Evolutionary conservation across 31 red algal genomes (phyloP).

Genomic region (Bonnemaisonia californica): DNA sequence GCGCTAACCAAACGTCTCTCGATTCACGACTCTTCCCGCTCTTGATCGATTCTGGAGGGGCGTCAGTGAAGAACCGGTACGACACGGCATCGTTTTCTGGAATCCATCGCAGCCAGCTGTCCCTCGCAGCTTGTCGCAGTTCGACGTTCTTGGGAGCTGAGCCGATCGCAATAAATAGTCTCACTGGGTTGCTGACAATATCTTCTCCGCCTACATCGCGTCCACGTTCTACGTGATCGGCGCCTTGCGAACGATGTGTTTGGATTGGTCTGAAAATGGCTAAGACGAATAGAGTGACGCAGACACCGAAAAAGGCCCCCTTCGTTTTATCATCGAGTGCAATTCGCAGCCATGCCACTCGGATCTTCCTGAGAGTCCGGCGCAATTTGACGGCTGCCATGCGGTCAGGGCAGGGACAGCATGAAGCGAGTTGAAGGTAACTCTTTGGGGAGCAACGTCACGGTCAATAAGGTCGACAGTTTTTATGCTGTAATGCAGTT

Average conservation of each 20-base stretch:
- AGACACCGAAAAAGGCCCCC: not conserved
- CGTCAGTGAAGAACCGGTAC: slow-evolving; percentile 86
- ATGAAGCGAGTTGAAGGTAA: too few species aligned
- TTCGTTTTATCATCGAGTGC: not conserved
- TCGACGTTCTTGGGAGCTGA: slow-evolving; percentile 64
- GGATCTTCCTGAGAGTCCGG: not conserved
- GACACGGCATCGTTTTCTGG: slow-evolving; percentile 23
- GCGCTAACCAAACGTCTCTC: not conserved
- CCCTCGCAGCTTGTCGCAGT: slow-evolving; percentile 56
- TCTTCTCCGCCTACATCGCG: not conserved
- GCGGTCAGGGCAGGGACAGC: not conserved
- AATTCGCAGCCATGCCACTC: not conserved
- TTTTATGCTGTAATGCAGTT: too few species aligned
- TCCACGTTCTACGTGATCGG: too few species aligned
- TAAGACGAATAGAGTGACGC: not conserved
- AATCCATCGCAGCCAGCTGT: slow-evolving; percentile 75
- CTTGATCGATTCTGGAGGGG: not conserved
- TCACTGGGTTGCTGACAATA: not conserved
- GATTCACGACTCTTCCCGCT: not conserved
- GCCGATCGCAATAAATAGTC: slow-evolving; percentile 82
- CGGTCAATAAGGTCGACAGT: too few species aligned
- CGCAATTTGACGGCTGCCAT: not conserved
- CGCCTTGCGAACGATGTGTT: not conserved
- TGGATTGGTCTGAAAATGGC: not conserved
- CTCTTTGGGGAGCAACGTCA: too few species aligned